These are phyloP conservation scores for button mushroom (Agaricus bisporus) DNA, from an alignment of 768 basidiomycete genomes.

Conservation along the genomic window DNA sequence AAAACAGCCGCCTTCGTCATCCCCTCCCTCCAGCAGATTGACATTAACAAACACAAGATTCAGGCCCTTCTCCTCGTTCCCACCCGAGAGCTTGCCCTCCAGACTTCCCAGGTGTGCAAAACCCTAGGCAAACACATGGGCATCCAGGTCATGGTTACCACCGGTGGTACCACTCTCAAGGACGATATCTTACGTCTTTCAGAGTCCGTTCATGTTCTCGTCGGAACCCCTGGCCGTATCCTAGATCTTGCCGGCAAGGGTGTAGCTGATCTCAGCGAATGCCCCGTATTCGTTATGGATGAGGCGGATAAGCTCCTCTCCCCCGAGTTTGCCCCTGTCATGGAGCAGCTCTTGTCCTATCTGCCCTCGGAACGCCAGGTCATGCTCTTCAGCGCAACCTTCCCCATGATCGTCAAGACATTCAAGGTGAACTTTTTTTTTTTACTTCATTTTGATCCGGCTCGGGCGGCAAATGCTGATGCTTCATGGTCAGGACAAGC, in stretches of 20 bases:
- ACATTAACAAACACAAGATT: conserved; percentile 78
- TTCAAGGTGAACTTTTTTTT: conserved; percentile 69
- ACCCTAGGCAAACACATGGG: conserved; percentile 94
- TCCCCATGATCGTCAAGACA: conserved; percentile 98
- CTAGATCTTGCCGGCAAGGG: conserved; percentile 90
- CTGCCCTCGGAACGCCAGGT: conserved; percentile 86
- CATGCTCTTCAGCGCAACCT: conserved; percentile 98
- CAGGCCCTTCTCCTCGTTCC: conserved; percentile 96
- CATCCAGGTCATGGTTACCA: conserved; percentile 97
- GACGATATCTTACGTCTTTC: conserved; percentile 93
- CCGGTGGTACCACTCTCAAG: conserved; percentile 95
- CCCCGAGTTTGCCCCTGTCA: conserved; percentile 96
- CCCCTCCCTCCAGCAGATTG: conserved; percentile 90
- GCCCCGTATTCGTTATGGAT: conserved; percentile 98
- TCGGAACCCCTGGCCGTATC: conserved; percentile 95
- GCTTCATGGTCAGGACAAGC: conserved; percentile 63
- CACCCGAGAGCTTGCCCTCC: conserved; percentile 96
- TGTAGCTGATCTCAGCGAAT: conserved; percentile 91
- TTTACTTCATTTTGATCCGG: background rate
- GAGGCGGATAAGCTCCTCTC: conserved; percentile 98
- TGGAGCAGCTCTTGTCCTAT: conserved; percentile 90
- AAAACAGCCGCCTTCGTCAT: conserved; percentile 99
- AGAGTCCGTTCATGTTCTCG: conserved; percentile 91
- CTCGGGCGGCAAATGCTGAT: background rate
- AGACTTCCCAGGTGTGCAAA: conserved; percentile 99